Base-by-base conservation (phyloP, 768 basidiomycete genomes). In the Termitomyces sp. region DNA sequence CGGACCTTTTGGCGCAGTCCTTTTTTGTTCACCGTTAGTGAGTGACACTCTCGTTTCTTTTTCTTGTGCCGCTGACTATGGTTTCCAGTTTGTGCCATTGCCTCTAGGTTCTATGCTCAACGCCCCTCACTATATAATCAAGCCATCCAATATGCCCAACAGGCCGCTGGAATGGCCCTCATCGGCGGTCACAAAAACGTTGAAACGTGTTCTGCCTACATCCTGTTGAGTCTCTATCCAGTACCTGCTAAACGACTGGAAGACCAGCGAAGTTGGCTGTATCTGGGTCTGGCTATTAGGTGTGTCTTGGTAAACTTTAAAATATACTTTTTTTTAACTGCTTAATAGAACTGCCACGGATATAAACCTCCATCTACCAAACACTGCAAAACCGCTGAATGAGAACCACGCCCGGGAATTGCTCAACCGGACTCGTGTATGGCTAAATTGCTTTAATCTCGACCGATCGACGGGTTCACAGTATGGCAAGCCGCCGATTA, bases 21-120 rank as follows among this genome's bases (percentile, higher is more conserved):
- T 3, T 96, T 96, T 76, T 70, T 98, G 37, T 94, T 96, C 71
- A 95, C 94, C 32, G 91, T 93, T 57, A 83, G 90, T 92, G 64
- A 81, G 85, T 83, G 61, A 29, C 20, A 41, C 39, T 20, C 46
- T 27, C 9, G 1, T 18, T 34, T 24, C n/a, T 16, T 44, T 34
- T 39, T 7, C 12, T 32, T 20, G 6, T n/a, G 9, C 22, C 27
- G 22, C 39, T 55, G 7, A 62, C 13, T 18, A 26, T 18, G 31
- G 20, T 26, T 29, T 51, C n/a, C 65, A 91, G 90, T 97, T 41
- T 96, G 94, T 68, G 93, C 91, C 2, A 83, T 94, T 56, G 85
- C 94, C 5, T 93, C 93, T 13, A 78, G 93, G 57, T 94, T 88
- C 70, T 90, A 92, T 65, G 66, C 78, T 1, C 81, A 85, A 47